Conservation (phyloP, 148 eudicot genomes). For the Salicornia ramosissima region DNA sequence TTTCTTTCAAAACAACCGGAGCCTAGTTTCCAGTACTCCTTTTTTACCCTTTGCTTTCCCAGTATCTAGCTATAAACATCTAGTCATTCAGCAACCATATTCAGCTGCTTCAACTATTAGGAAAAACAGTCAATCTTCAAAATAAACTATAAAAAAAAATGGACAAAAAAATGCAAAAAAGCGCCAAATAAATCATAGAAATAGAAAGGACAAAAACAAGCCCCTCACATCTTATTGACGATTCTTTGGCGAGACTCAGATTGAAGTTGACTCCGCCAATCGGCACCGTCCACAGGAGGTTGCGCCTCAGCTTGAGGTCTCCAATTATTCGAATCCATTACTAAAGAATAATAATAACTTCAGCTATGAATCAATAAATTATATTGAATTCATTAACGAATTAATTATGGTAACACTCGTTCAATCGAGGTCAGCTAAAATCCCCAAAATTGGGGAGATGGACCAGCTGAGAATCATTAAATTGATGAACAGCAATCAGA, state of each 20-base stretch:
- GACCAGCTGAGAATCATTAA: not conserved
- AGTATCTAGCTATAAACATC: too few species aligned
- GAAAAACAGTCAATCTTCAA: too few species aligned
- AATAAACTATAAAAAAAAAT: too few species aligned
- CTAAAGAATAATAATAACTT: not conserved
- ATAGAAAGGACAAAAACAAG: not conserved
- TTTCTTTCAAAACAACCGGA: too few species aligned
- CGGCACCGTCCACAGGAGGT: constrained; percentile 37
- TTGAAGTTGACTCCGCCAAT: constrained; percentile 56
- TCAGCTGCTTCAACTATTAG: too few species aligned
- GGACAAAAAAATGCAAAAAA: not conserved
- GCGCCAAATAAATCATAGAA: not conserved
- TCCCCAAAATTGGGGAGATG: not conserved
- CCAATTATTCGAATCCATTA: constrained; percentile 35
- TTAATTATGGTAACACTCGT: not conserved
- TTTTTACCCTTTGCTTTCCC: too few species aligned
- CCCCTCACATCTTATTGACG: constrained; percentile 47
- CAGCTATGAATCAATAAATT: not conserved
- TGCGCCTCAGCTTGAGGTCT: constrained; percentile 34
- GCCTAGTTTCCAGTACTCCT: too few species aligned
- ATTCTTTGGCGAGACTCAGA: constrained; percentile 43
- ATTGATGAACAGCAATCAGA: not conserved
- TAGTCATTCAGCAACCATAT: too few species aligned
- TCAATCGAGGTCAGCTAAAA: not conserved
- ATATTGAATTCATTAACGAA: not conserved